A percentile compares a stretch with the other conserved stretches of the same genome.
phyloP scores from a whole-genome alignment of 2,329 filamentous ascomycete genomes.

The Nothophaeocryptopus gaeumannii region DNA sequence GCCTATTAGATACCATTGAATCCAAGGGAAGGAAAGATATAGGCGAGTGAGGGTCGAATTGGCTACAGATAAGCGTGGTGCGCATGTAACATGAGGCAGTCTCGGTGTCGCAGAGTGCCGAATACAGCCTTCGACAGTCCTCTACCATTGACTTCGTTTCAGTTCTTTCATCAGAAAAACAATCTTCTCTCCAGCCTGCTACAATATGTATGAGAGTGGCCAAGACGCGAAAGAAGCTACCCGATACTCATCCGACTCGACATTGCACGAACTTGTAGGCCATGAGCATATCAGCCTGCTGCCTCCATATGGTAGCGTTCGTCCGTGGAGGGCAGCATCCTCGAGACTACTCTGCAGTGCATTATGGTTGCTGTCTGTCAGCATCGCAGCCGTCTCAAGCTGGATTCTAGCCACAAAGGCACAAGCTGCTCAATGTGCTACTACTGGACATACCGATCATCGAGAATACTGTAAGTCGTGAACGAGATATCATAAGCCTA shows the following conservation, averaged over 20 bases:
- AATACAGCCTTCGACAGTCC: not conserved
- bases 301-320: constrained; percentile 1
- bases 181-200: not conserved
- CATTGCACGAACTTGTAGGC: not conserved
- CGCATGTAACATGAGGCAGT: not conserved
- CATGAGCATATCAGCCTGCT: not conserved
- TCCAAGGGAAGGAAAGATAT: not conserved
- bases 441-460: not conserved
- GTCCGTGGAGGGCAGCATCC: not conserved
- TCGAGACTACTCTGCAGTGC: not conserved
- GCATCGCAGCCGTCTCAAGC: not conserved
- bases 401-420: not conserved
- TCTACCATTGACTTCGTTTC: constrained; percentile 1
- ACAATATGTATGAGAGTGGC: constrained; percentile 1
- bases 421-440: constrained; percentile 1
- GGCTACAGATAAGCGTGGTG: constrained; percentile 1
- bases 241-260: not conserved
- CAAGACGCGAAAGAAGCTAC: not conserved
- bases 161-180: constrained; percentile 1
- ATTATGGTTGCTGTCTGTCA: constrained; percentile 1
- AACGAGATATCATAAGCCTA: not conserved
- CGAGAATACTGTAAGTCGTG: constrained; percentile 1
- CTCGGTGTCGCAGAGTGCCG: not conserved
- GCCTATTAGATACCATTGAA: not conserved
- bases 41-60: not conserved